Evolutionary conservation across 176 grass and related monocot species (phyloP), one percentile per base, ranked within the genome.

Genomic region (Oryza longistaminata): DNA sequence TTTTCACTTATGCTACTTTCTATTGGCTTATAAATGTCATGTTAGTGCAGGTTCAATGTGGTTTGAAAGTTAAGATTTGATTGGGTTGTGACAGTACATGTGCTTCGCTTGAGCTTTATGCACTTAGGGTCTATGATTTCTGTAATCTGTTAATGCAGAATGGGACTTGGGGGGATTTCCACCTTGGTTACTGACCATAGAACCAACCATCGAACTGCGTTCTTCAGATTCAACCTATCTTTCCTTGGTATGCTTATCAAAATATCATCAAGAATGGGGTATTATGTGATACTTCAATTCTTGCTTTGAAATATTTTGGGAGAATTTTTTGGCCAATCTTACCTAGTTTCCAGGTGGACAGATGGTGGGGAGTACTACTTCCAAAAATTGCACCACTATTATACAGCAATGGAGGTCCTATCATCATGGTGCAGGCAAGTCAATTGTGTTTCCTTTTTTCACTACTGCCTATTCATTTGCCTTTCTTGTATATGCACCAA

Each of bases 121-220:
- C 9, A 39, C 24, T 5, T 68, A 44, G 46, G 70, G 8, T 67
- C 42, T 75, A 53, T 76, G 31, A 75, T 35, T 84, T 64, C 4
- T 73, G 34, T 60, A 78, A 83, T n/a, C 9, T 79, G 42, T 78
- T 3, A 64, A n/a, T 89, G 70, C 86, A 98, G 96, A 98, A 88
- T 98, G 96, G 96, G 96, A 98, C 75, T 75, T 98, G 43, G 96
- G 96, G 31, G 96, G 93, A 61, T 98, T 98, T 87, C 96, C 96
- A 66, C 91, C 96, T 66, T 98, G 96, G 96, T 85, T 98, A 77
- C 93, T 98, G 66, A 80, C 89, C 81, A 85, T 90, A 88, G 81
- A 98, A 87, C 96, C 96, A 77, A 46, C 91, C 68, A 85, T 98
- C 75, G 82, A 90, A 82, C 88, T 95, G 69, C 88, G 96, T 72